Percentiles rank a stretch among this genome's conserved stretches.
Conservation (phyloP, 495 filamentous ascomycete genomes). For the Annulohypoxylon stygium region DNA sequence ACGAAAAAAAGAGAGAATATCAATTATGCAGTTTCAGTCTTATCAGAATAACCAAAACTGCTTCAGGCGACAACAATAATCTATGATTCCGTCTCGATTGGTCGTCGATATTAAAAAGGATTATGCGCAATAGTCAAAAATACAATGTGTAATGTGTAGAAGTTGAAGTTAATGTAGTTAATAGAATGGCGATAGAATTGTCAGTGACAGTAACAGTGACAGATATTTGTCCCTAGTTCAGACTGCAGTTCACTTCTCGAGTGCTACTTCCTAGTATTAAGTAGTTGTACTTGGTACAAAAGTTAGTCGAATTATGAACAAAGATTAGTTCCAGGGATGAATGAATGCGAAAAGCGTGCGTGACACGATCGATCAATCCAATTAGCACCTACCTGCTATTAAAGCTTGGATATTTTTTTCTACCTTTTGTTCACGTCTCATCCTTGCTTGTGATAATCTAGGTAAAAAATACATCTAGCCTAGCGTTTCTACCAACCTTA, state of each 20-base stretch:
- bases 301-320: constrained; percentile 43
- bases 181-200: constrained; percentile 24
- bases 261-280: no score
- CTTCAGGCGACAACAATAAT: constrained; percentile 8
- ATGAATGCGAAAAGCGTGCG: constrained; percentile 46
- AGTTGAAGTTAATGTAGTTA: neutral
- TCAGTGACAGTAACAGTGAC: constrained; percentile 1
- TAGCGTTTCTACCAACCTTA: neutral
- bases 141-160: neutral
- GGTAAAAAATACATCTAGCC: neutral
- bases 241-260: no score
- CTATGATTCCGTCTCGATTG: neutral
- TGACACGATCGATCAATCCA: constrained; percentile 39
- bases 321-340: constrained; percentile 47
- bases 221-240: constrained; percentile 24
- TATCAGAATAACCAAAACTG: constrained; percentile 16
- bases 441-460: constrained; percentile 19
- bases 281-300: constrained; percentile 12
- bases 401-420: constrained; percentile 38
- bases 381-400: neutral
- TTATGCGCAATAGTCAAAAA: constrained; percentile 26
- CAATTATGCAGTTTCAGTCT: constrained; percentile 19
- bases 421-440: constrained; percentile 1
- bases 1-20: constrained; percentile 14
- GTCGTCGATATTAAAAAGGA: constrained; percentile 10